Evolutionary conservation across 768 basidiomycete species (phyloP), one percentile per base, ranked within the genome.

Genomic region (Hysterangium stoloniferum): DNA sequence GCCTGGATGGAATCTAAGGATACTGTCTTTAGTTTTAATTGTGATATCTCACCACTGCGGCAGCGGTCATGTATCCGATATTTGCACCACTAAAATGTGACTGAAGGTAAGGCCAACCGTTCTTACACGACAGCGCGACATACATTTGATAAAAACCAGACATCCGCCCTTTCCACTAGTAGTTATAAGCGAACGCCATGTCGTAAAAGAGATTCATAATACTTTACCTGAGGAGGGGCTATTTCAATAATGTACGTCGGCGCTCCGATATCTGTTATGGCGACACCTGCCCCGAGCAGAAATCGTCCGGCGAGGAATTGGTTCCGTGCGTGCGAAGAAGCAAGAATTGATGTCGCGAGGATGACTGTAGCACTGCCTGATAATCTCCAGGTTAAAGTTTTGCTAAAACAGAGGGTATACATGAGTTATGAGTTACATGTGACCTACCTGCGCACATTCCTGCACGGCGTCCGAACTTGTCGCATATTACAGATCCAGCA

Each of bases 271-370:
- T 36, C 53, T 25, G 54, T 52, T 27, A 53, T 34, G 3, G 54
- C 32, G 32, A 53, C 46, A 7, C 54, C 52, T 46, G 60, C 58
- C 46, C 66, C 65, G 29, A 67, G 58, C 28, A 67, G 52, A 55
- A 67, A 66, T 31, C 61, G 57, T n/a, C 62, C 66, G 24, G 61
- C 67, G 45, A 66, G 58, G 52, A 68, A 62, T 48, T 65, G 61
- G 3, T 55, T 45, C 49, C 24, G 9, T 15, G 48, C 38, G 34
- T 19, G 28, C 19, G 64, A 47, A n/a, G 61, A 56, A 6, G 60
- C 57, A 36, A 62, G 57, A 48, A 64, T 59, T 32, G 62, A 53
- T 36, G 60, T 57, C 19, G 66, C 66, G 43, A 54, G 36, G 40
- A 53, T 37, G 45, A 53, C 47, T 22, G 57, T 54, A 31, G 57